A percentile compares a stretch with the other conserved stretches of the same genome.
Evolutionary conservation across 306 rosid species (phyloP).

Genomic region (Aeschynomene evenia): DNA sequence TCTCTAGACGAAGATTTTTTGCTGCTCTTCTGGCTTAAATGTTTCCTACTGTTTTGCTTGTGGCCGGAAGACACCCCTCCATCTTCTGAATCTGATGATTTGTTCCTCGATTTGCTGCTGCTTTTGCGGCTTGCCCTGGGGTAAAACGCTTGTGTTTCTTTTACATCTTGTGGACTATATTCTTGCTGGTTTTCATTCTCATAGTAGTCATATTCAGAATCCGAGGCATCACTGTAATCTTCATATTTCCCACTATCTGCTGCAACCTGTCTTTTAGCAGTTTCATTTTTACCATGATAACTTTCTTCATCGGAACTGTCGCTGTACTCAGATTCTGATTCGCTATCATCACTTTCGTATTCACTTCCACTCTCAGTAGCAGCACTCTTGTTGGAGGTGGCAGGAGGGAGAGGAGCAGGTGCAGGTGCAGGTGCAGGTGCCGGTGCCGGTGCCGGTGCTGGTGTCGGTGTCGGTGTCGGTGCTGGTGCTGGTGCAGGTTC

Average conservation of each 20-base stretch:
- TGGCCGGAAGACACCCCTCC: slow-evolving; percentile 19
- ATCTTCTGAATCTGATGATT: slow-evolving; percentile 34
- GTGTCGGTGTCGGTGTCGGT: too few relatives aligned
- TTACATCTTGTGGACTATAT: slow-evolving; percentile 27
- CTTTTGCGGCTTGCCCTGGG: slow-evolving; percentile 40
- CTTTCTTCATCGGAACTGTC: slow-evolving; percentile 15
- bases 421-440: too few relatives aligned
- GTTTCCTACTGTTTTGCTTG: slow-evolving; percentile 30
- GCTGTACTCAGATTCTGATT: too few relatives aligned
- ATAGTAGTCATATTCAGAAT: slow-evolving; percentile 27
- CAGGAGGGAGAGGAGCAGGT: slow-evolving; percentile 29
- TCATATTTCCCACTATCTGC: slow-evolving; percentile 20
- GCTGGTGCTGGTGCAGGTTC: too few relatives aligned
- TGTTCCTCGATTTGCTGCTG: slow-evolving; percentile 23
- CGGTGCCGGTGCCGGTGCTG: too few relatives aligned
- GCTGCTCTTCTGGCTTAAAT: slow-evolving; percentile 32
- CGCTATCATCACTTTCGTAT: background rate
- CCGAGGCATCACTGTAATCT: slow-evolving; percentile 26
- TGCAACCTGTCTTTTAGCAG: slow-evolving; percentile 15
- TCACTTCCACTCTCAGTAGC: background rate
- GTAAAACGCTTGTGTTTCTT: slow-evolving; percentile 28
- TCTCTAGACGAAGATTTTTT: too few relatives aligned
- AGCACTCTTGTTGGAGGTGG: slow-evolving; percentile 12
- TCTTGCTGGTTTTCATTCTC: slow-evolving; percentile 26
- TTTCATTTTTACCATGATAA: background rate